phyloP scores from a whole-genome alignment of 345 rosid species.

The Citrus mangshanensis region DNA sequence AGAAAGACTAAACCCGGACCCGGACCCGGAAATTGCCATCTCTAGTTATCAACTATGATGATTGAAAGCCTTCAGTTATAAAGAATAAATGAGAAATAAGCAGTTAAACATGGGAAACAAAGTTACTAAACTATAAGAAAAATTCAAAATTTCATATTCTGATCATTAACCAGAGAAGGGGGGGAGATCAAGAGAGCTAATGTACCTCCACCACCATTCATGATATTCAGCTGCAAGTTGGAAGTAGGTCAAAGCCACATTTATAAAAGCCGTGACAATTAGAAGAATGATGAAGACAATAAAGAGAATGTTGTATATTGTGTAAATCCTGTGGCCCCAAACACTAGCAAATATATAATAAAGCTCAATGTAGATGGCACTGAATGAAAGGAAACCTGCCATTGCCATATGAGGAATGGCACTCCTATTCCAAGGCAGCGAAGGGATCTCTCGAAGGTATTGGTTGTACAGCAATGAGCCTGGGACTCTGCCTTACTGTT shows the following conservation, averaged over 20 bases:
- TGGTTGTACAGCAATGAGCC: slow-evolving; percentile 53
- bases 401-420: slow-evolving; percentile 57
- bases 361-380: slow-evolving; percentile 55
- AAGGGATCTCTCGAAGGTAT: slow-evolving; percentile 52
- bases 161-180: neutral
- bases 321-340: slow-evolving; percentile 58
- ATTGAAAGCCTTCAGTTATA: neutral
- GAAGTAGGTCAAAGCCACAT: slow-evolving; percentile 54
- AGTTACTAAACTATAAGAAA: neutral
- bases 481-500: slow-evolving; percentile 55
- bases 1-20: too few species aligned
- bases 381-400: slow-evolving; percentile 54
- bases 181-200: neutral
- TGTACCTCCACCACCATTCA: slow-evolving; percentile 63
- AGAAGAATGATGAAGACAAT: slow-evolving; percentile 54
- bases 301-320: slow-evolving; percentile 52
- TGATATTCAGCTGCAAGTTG: slow-evolving; percentile 58
- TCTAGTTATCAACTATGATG: too few species aligned
- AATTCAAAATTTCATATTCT: neutral
- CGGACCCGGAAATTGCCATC: too few species aligned
- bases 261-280: slow-evolving; percentile 48
- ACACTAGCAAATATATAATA: slow-evolving; percentile 59
- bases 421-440: slow-evolving; percentile 44
- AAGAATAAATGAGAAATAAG: neutral
- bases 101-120: too few species aligned